Evolutionary conservation across 768 basidiomycete genomes (phyloP).

Genomic region (Calocera cornea): DNA sequence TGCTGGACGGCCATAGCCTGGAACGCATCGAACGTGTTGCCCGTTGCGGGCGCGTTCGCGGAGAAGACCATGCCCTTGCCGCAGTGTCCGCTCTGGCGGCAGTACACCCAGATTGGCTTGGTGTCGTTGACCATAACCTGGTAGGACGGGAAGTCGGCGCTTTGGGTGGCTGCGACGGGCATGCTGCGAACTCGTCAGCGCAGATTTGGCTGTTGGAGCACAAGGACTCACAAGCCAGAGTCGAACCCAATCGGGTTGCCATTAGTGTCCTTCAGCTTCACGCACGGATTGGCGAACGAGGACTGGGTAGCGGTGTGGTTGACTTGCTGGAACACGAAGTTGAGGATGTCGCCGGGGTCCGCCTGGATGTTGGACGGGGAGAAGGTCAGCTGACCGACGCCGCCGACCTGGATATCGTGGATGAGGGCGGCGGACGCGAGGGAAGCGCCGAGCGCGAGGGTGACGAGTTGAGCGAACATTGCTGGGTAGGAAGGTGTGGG

Average conservation of each 20-base stretch:
- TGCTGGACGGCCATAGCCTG: slow-evolving; percentile 37
- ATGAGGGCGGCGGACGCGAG: neutral
- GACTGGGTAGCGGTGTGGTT: slow-evolving; percentile 41
- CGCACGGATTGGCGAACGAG: slow-evolving; percentile 31
- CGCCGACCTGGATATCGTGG: slow-evolving; percentile 33
- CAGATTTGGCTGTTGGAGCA: neutral
- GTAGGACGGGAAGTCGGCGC: slow-evolving; percentile 36
- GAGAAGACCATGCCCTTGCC: slow-evolving; percentile 56
- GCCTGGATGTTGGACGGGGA: slow-evolving; percentile 36
- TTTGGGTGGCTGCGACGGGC: slow-evolving; percentile 40
- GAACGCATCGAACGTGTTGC: slow-evolving; percentile 40
- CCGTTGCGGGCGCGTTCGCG: slow-evolving; percentile 35
- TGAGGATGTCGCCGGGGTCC: slow-evolving; percentile 36
- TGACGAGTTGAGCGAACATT: neutral
- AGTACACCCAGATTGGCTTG: slow-evolving; percentile 43
- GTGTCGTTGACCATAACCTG: slow-evolving; percentile 38
- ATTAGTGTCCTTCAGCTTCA: slow-evolving; percentile 27
- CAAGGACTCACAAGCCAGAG: slow-evolving; percentile 31
- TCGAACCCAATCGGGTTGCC: slow-evolving; percentile 38
- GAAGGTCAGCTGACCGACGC: slow-evolving; percentile 30
- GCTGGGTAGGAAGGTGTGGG: neutral
- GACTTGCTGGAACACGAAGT: slow-evolving; percentile 46
- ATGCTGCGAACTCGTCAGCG: slow-evolving; percentile 24
- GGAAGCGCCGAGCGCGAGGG: neutral
- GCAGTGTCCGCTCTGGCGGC: slow-evolving; percentile 40